Percentiles rank a stretch among this genome's conserved stretches.
Conservation (phyloP, 2,329 filamentous ascomycete species). For the Cordyceps tenuipes region DNA sequence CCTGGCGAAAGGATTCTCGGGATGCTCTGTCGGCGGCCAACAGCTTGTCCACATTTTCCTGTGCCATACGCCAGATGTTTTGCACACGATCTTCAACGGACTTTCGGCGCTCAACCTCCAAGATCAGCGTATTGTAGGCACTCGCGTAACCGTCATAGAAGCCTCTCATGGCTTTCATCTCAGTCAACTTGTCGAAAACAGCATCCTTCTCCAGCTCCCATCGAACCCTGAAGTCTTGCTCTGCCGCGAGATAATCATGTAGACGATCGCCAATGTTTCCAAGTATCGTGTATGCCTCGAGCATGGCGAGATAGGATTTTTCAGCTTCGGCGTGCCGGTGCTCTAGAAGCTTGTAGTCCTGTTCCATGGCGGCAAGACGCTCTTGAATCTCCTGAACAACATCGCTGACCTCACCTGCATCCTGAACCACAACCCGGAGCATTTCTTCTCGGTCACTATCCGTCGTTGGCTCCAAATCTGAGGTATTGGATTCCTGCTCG, state of each 20-base stretch:
- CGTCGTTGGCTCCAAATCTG: constrained; percentile 59
- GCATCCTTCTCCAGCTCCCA: constrained; percentile 70
- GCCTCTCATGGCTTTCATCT: constrained; percentile 67
- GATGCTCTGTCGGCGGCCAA: constrained; percentile 64
- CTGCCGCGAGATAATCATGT: constrained; percentile 54
- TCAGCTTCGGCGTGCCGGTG: constrained; percentile 47
- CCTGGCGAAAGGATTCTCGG: constrained; percentile 68
- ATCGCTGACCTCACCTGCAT: constrained; percentile 58
- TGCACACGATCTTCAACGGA: constrained; percentile 66
- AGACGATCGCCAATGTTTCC: constrained; percentile 60
- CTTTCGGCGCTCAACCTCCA: constrained; percentile 73
- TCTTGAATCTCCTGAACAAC: constrained; percentile 66
- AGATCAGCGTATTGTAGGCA: constrained; percentile 75
- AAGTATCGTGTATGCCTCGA: constrained; percentile 56
- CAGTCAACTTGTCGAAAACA: constrained; percentile 60
- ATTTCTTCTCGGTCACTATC: constrained; percentile 73
- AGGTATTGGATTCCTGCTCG: constrained; percentile 43
- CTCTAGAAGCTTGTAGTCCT: constrained; percentile 54
- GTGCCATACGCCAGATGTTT: constrained; percentile 67
- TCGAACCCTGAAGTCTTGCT: constrained; percentile 52
- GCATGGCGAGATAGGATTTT: constrained; percentile 47
- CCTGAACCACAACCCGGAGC: constrained; percentile 68
- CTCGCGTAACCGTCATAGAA: constrained; percentile 83
- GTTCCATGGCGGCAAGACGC: constrained; percentile 68
- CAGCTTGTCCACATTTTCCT: constrained; percentile 66